phyloP scores from a whole-genome alignment of 805 yeast genomes.

The Suhomyces sp. region DNA sequence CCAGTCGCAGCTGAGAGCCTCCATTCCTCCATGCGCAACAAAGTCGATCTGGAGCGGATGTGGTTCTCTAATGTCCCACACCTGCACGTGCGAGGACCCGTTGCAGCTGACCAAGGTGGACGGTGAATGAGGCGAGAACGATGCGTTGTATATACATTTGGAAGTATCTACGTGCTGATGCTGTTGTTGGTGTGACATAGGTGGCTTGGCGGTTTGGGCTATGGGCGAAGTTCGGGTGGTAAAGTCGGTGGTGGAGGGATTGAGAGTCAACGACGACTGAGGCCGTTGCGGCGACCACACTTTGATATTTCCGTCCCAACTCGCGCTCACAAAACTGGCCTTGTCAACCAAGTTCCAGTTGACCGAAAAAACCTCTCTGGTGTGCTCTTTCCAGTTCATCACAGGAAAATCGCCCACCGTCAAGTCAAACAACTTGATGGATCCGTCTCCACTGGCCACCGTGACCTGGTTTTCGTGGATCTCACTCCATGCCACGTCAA shows the following conservation, averaged over 20 bases:
- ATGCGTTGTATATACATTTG: slow-evolving; percentile 75
- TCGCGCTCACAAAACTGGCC: slow-evolving; percentile 64
- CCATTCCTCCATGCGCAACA: slow-evolving; percentile 77
- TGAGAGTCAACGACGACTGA: slow-evolving; percentile 56
- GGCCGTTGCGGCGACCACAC: slow-evolving; percentile 68
- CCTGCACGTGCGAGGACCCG: slow-evolving; percentile 68
- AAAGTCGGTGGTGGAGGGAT: slow-evolving; percentile 24
- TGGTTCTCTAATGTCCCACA: slow-evolving; percentile 80
- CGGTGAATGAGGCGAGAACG: slow-evolving; percentile 83
- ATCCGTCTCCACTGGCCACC: slow-evolving; percentile 88
- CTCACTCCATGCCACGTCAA: slow-evolving; percentile 89
- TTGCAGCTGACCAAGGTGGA: slow-evolving; percentile 64
- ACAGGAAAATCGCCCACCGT: slow-evolving; percentile 68
- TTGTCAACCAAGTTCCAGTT: slow-evolving; percentile 75
- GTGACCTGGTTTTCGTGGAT: slow-evolving; percentile 80
- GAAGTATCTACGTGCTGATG: slow-evolving; percentile 33
- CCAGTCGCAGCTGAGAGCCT: slow-evolving; percentile 80
- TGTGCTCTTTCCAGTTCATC: slow-evolving; percentile 73
- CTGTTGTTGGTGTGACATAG: slow-evolving; percentile 32
- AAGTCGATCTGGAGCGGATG: slow-evolving; percentile 58
- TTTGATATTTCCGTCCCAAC: slow-evolving; percentile 92
- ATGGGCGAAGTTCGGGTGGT: slow-evolving; percentile 25
- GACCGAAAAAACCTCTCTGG: slow-evolving; percentile 68
- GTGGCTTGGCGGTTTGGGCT: slow-evolving; percentile 24
- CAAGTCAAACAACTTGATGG: slow-evolving; percentile 76